These are phyloP conservation scores for Xanthoconium purpureum DNA, from an alignment of 768 basidiomycete species.

Conservation along the genomic window DNA sequence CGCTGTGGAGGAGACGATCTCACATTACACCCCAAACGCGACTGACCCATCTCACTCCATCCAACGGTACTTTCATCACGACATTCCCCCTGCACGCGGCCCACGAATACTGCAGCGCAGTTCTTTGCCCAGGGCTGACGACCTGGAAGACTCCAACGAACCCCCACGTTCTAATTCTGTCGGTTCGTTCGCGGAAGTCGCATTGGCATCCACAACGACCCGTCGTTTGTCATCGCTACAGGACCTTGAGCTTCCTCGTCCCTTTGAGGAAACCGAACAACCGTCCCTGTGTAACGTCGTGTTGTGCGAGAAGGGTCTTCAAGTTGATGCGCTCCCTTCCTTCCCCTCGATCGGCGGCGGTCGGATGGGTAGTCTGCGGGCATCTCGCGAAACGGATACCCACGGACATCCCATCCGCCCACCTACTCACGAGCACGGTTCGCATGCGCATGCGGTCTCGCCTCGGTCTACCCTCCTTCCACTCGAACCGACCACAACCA, in stretches of 20 bases:
- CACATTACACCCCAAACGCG: not conserved
- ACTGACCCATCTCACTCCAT: not conserved
- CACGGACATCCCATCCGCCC: not conserved
- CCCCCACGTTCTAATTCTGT: constrained; percentile 9
- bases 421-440: not conserved
- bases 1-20: not conserved
- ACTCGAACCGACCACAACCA: constrained; percentile 2
- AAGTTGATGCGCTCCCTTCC: constrained; percentile 8
- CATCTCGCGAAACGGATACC: not conserved
- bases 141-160: not conserved
- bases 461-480: not conserved
- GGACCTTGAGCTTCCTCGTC: constrained; percentile 18
- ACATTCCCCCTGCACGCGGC: not conserved
- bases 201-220: constrained; percentile 7
- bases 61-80: not conserved
- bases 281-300: not conserved
- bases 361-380: not conserved
- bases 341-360: not conserved
- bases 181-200: constrained; percentile 18
- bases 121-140: not conserved
- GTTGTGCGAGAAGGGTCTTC: constrained; percentile 20
- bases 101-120: constrained; percentile 1
- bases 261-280: constrained; percentile 14
- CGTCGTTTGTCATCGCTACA: constrained; percentile 14
- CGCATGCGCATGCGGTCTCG: not conserved